Conservation (phyloP, 2,329 filamentous ascomycete species). For the Penicillium sp. region DNA sequence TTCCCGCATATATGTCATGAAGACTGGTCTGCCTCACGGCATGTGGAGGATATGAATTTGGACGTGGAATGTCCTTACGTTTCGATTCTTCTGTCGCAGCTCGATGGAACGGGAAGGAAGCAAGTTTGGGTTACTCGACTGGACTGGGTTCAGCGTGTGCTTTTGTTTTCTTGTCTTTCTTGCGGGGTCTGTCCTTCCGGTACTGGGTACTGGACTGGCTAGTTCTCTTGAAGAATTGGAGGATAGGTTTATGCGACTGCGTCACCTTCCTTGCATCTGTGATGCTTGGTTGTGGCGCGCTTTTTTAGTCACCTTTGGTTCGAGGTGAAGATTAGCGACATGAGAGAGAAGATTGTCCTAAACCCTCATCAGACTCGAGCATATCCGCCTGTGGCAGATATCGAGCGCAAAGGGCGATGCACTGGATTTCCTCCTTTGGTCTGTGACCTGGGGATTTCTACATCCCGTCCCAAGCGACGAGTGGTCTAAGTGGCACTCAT, state of each 20-base stretch:
- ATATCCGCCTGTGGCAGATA: constrained; percentile 29
- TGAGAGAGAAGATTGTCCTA: neutral
- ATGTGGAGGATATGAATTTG: constrained; percentile 42
- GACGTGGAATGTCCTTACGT: constrained; percentile 39
- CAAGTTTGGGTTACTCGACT: constrained; percentile 5
- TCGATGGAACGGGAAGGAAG: constrained; percentile 4
- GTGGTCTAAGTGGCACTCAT: neutral
- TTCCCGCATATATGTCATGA: constrained; percentile 47
- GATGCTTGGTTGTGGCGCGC: constrained; percentile 29
- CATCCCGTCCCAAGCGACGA: constrained; percentile 10
- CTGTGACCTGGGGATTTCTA: constrained; percentile 32
- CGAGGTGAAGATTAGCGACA: constrained; percentile 4
- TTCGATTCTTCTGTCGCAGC: constrained; percentile 33
- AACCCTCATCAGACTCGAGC: constrained; percentile 8
- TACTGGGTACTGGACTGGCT: constrained; percentile 42
- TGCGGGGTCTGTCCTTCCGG: constrained; percentile 39
- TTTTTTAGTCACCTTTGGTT: constrained; percentile 15
- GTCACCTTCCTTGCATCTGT: constrained; percentile 32
- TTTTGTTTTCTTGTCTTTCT: constrained; percentile 11
- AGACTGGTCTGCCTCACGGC: constrained; percentile 52
- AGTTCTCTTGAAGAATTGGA: constrained; percentile 17
- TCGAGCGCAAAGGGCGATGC: constrained; percentile 26
- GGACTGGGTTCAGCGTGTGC: constrained; percentile 19
- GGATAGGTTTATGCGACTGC: constrained; percentile 22
- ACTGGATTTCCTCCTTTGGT: constrained; percentile 24